Conservation (phyloP, 2,329 filamentous ascomycete species). For the Neopestalotiopsis sp. region DNA sequence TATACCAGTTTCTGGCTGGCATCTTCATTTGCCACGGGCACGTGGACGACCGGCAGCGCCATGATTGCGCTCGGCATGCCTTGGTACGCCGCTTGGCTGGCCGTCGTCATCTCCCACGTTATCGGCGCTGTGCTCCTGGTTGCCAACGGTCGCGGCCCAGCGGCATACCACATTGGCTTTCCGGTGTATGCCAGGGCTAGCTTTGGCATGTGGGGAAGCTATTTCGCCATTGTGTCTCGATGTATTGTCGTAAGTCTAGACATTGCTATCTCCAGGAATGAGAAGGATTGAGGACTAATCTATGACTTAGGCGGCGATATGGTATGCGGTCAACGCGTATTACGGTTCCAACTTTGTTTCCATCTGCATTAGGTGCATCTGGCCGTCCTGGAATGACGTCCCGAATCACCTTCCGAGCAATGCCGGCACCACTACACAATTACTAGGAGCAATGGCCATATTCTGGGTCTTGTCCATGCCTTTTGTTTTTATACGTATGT, state of each 20-base stretch:
- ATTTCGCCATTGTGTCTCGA: slow-evolving; percentile 30
- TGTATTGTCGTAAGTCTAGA: slow-evolving; percentile 46
- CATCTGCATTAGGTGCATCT: neutral
- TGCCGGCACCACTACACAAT: slow-evolving; percentile 41
- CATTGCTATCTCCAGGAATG: slow-evolving; percentile 37
- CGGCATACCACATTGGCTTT: slow-evolving; percentile 47
- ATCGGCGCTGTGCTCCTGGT: slow-evolving; percentile 50
- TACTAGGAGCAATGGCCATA: slow-evolving; percentile 42
- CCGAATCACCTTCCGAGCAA: slow-evolving; percentile 41
- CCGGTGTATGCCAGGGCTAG: slow-evolving; percentile 42
- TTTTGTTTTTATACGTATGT: slow-evolving; percentile 46
- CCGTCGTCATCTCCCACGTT: slow-evolving; percentile 28
- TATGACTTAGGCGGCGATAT: slow-evolving; percentile 20
- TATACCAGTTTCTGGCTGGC: slow-evolving; percentile 1
- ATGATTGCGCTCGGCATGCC: slow-evolving; percentile 44
- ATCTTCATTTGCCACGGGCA: neutral
- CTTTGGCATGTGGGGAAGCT: slow-evolving; percentile 44
- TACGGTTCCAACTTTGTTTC: neutral
- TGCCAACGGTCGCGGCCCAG: slow-evolving; percentile 47
- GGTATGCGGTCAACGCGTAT: slow-evolving; percentile 23
- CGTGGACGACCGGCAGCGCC: neutral
- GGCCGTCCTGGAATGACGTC: slow-evolving; percentile 35
- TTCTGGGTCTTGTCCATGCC: slow-evolving; percentile 44
- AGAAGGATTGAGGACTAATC: neutral
- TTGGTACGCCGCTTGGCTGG: slow-evolving; percentile 39